phyloP scores from a whole-genome alignment of 1,139 yeast genomes.

The Saccharomyces pastorianus region DNA sequence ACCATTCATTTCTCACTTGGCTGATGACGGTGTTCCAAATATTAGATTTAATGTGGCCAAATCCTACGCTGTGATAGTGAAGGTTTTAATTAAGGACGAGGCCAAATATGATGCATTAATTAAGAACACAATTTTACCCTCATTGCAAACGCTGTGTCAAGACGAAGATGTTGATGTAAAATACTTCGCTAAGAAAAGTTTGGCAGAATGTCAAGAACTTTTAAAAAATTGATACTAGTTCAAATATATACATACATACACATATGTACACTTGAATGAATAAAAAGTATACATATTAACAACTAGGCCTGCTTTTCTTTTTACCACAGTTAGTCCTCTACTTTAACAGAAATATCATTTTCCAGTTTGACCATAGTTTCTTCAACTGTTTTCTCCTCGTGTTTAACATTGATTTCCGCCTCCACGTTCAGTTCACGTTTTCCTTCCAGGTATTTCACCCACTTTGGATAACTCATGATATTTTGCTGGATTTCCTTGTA shows the following conservation, averaged over 20 bases:
- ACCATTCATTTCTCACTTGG: slow-evolving; percentile 69
- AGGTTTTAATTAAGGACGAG: slow-evolving; percentile 37
- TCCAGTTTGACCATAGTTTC: not conserved
- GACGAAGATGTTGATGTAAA: slow-evolving; percentile 88
- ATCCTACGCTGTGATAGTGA: slow-evolving; percentile 55
- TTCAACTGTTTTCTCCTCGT: not conserved
- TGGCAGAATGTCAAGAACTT: slow-evolving; percentile 29
- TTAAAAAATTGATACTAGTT: slow-evolving; percentile 2
- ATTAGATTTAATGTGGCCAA: slow-evolving; percentile 92
- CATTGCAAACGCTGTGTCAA: slow-evolving; percentile 52
- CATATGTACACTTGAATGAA: not conserved
- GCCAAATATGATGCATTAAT: slow-evolving; percentile 37
- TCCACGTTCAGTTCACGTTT: not conserved
- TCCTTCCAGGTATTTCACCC: slow-evolving; percentile 2
- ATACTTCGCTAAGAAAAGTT: slow-evolving; percentile 66
- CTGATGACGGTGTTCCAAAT: slow-evolving; percentile 82
- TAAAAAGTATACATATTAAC: not conserved
- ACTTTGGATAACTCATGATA: slow-evolving; percentile 3
- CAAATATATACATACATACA: slow-evolving; percentile 1
- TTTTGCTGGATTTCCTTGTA: slow-evolving; percentile 3
- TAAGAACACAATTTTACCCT: slow-evolving; percentile 50
- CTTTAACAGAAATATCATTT: not conserved
- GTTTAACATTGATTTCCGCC: not conserved
- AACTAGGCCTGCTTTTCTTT: not conserved
- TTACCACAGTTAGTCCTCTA: not conserved